A percentile compares a stretch with the other conserved stretches of the same genome.
Evolutionary conservation across 164 flowering plant species (phyloP).

Genomic region (Sedum album): DNA sequence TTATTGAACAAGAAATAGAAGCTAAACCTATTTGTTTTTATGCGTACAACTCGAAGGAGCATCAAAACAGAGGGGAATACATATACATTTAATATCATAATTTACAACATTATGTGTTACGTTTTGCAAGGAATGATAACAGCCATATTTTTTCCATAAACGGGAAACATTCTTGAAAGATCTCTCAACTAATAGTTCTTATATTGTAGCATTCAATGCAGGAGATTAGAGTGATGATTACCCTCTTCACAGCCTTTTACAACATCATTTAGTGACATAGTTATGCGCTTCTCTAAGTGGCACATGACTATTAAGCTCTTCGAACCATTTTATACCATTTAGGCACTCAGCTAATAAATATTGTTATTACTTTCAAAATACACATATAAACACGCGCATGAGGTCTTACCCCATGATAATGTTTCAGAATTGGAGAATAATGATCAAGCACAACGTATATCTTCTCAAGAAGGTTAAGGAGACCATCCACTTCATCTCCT

Average conservation of each 20-base stretch:
- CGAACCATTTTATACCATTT: not conserved
- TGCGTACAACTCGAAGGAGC: not conserved
- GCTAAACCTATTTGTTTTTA: not conserved
- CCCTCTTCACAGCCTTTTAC: not conserved
- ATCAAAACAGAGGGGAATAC: not conserved
- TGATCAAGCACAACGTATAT: conserved; percentile 90
- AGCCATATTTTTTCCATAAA: not conserved
- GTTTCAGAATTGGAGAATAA: conserved; percentile 75
- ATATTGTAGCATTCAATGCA: not conserved
- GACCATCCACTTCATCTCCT: conserved; percentile 81
- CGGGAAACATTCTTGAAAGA: not conserved
- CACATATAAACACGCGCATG: not conserved
- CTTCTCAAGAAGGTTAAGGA: conserved; percentile 69
- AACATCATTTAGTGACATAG: not conserved
- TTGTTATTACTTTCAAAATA: not conserved
- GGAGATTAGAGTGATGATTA: not conserved
- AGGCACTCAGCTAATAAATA: not conserved
- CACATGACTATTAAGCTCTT: not conserved
- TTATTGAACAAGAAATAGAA: not conserved
- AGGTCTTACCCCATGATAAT: conserved; percentile 87
- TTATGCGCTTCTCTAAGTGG: not conserved
- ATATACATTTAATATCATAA: not conserved
- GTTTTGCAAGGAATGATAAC: not conserved
- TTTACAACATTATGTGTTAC: not conserved
- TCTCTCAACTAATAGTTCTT: not conserved